These are phyloP conservation scores for Colletotrichum tanaceti DNA, from an alignment of 2,329 filamentous ascomycete genomes.

Conservation along the genomic window DNA sequence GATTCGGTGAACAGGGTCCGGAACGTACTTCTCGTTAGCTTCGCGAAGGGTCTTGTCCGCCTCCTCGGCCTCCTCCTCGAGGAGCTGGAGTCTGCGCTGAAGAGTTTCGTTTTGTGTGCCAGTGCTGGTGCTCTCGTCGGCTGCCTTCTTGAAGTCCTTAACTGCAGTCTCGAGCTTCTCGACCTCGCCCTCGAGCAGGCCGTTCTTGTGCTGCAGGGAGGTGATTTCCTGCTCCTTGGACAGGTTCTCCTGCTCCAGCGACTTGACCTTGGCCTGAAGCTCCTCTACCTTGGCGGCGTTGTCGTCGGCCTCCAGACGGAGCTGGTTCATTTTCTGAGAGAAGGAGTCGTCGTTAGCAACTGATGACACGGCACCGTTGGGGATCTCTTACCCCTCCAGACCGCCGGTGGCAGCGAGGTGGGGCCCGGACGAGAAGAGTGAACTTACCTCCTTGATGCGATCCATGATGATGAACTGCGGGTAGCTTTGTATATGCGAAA, in stretches of 20 bases:
- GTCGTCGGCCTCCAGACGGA: slow-evolving; percentile 94
- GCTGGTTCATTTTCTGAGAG: slow-evolving; percentile 88
- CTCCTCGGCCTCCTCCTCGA: slow-evolving; percentile 98
- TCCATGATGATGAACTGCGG: slow-evolving; percentile 68
- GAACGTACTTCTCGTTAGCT: slow-evolving; percentile 95
- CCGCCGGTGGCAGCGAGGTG: slow-evolving; percentile 40
- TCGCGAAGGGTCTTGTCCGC: slow-evolving; percentile 96
- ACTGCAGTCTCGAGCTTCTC: slow-evolving; percentile 89
- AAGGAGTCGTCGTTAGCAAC: slow-evolving; percentile 38
- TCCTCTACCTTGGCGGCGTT: slow-evolving; percentile 85
- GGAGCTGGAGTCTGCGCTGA: slow-evolving; percentile 90
- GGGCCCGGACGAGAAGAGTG: slow-evolving; percentile 49
- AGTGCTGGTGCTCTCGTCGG: slow-evolving; percentile 83
- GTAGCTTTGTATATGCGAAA: slow-evolving; percentile 45
- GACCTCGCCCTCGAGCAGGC: slow-evolving; percentile 87
- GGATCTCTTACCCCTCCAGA: slow-evolving; percentile 43
- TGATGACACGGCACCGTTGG: slow-evolving; percentile 27
- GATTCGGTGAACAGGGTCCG: slow-evolving; percentile 21
- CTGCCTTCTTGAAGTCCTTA: slow-evolving; percentile 88
- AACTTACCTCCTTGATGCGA: slow-evolving; percentile 87
- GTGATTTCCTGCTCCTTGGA: slow-evolving; percentile 98
- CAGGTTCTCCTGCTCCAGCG: slow-evolving; percentile 92
- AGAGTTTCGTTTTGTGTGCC: slow-evolving; percentile 92
- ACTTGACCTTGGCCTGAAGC: slow-evolving; percentile 87
- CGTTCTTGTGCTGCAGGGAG: slow-evolving; percentile 95